These are phyloP conservation scores for Ceratobasidium sp. DNA, from an alignment of 1,284 basidiomycete species.

Conservation along the genomic window DNA sequence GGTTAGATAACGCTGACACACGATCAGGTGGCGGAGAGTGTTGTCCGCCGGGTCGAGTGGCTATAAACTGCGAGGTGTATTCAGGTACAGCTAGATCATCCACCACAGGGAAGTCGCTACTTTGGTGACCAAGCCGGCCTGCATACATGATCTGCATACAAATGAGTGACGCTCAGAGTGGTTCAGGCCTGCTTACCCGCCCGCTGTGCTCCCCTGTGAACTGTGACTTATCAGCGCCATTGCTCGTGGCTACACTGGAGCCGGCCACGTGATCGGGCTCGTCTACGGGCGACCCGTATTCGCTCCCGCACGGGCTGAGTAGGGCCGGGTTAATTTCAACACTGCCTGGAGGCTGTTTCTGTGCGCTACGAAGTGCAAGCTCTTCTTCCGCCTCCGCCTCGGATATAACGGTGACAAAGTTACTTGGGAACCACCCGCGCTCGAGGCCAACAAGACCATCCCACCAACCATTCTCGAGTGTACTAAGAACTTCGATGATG, in stretches of 20 bases:
- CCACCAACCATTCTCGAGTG: constrained; percentile 31
- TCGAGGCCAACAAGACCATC: constrained; percentile 4
- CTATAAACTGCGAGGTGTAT: constrained; percentile 13
- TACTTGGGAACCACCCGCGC: constrained; percentile 27
- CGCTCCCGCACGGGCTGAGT: too few species aligned
- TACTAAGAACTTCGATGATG: constrained; percentile 1
- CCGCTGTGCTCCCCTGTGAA: constrained; percentile 79
- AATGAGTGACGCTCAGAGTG: constrained; percentile 1
- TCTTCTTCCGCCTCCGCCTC: constrained; percentile 72
- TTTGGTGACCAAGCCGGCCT: constrained; percentile 61
- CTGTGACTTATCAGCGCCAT: constrained; percentile 80
- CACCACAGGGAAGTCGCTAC: constrained; percentile 86
- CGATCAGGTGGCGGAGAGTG: background rate
- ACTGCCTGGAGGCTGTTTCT: constrained; percentile 38
- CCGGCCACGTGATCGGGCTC: constrained; percentile 7
- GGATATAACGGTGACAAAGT: background rate
- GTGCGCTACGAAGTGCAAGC: constrained; percentile 58
- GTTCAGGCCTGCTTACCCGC: constrained; percentile 65
- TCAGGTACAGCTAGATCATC: constrained; percentile 61
- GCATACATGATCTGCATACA: constrained; percentile 70
- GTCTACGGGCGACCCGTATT: background rate
- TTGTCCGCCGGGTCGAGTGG: constrained; percentile 30
- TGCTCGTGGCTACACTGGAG: constrained; percentile 52
- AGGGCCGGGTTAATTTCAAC: constrained; percentile 59
- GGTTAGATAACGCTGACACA: too few species aligned